Evolutionary conservation across 176 grass and related monocot genomes (phyloP), one percentile per base, ranked within the genome.

Genomic region (Hsuehochloa calcarea): DNA sequence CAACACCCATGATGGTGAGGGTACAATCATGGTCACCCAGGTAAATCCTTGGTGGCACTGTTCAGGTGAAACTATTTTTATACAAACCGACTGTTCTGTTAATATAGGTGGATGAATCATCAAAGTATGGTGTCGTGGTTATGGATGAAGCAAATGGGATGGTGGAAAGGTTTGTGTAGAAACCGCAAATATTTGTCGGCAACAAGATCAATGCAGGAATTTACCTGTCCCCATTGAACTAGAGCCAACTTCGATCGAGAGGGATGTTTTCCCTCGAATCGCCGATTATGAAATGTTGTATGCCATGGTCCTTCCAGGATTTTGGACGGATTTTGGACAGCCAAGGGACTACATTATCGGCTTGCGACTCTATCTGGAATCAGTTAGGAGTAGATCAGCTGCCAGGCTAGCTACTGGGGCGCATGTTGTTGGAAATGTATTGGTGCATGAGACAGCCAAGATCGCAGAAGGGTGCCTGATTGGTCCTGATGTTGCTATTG

Each of bases 201-300:
- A 91, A 91, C 85, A 91, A 87, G 72, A 84, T 91, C 70, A 91
- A 91, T 52, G 80, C 89, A 46, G 85, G 89, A 58, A 91, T 91
- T 75, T 91, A 87, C 85, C 72, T 87, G 47, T 68, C 67, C 75
- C 68, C 39, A 91, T 91, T 10, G 74, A 91, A 68, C 85, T 91
- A 39, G 80, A 79, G 74, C 85, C 89, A 13, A 81, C 85, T 49
- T 91, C 85, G 1, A 91, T 91, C 49, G 85, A 91, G 72, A 91
- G 87, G 62, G 89, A 87, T 10, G 77, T 91, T 56, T 56, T 91
- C 67, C 89, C 89, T 40, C 73, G 61, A 62, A 87, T 91, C 40
- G 85, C 89, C 43, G 55, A n/a, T 6, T 75, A 87, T 58, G 55
- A 81, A 72, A 84, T 80, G 71, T 72, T 91, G 23, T 81, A 75